Percentiles rank a stretch among this genome's conserved stretches.
phyloP scores from a whole-genome alignment of 768 basidiomycete genomes.

The Mrakia hoshinonis region DNA sequence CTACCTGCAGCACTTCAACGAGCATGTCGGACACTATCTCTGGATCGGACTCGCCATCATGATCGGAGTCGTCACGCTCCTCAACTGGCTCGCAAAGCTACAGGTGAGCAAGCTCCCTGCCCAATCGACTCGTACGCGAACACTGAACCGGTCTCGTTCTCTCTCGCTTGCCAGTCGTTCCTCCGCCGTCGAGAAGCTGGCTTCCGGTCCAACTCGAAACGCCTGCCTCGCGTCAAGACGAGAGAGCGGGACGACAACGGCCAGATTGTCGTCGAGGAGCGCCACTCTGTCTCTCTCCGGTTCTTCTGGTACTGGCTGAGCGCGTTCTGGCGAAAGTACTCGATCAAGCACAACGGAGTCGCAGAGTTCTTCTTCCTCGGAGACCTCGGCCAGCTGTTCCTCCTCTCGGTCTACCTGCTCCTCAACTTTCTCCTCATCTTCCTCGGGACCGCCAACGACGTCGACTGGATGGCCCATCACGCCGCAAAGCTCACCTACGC shows the following conservation, averaged over 20 bases:
- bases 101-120: too few species aligned
- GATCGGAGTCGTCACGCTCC: conserved; percentile 15
- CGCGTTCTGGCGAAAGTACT: conserved; percentile 30
- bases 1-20: conserved; percentile 26
- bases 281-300: neutral
- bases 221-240: conserved; percentile 24
- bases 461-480: conserved; percentile 30
- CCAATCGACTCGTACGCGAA: neutral
- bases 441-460: conserved; percentile 25
- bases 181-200: conserved; percentile 23
- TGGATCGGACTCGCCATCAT: conserved; percentile 27
- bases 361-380: conserved; percentile 28
- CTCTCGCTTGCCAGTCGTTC: neutral
- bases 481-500: conserved; percentile 29
- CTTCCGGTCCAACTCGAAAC: conserved; percentile 10
- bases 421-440: conserved; percentile 29
- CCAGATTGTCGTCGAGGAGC: neutral
- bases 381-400: conserved; percentile 28
- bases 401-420: conserved; percentile 26
- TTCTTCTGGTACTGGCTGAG: conserved; percentile 28
- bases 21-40: conserved; percentile 21
- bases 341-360: conserved; percentile 25
- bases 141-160: neutral
- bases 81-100: conserved; percentile 10
- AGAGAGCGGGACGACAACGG: neutral